Evolutionary conservation across 345 rosid species (phyloP).

Genomic region (Eucalyptus polybractea): DNA sequence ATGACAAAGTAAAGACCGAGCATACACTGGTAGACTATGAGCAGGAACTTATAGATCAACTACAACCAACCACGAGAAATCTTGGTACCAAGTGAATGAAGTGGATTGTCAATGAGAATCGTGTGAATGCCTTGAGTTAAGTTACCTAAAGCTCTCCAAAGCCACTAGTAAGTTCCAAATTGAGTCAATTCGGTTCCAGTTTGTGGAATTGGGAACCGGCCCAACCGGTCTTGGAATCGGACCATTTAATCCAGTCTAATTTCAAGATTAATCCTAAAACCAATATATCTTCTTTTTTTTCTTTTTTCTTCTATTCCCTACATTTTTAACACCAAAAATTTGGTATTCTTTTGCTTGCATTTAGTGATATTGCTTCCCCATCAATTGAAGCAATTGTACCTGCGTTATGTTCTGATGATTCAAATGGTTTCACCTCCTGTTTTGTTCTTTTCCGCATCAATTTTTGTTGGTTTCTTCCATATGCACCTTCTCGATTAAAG

Average conservation of each 20-base stretch:
- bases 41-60: background rate
- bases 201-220: too few species aligned
- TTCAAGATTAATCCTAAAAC: background rate
- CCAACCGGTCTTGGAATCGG: accelerated
- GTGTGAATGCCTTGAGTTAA: background rate
- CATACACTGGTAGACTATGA: background rate
- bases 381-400: background rate
- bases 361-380: background rate
- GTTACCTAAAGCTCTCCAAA: background rate
- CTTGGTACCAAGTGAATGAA: background rate
- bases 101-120: background rate
- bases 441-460: background rate
- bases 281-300: background rate
- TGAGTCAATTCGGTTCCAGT: accelerated
- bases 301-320: background rate
- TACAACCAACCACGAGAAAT: background rate
- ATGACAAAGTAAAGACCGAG: background rate
- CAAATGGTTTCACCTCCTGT: background rate
- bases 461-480: background rate
- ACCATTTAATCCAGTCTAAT: accelerated
- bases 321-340: background rate
- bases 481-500: background rate
- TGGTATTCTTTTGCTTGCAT: background rate
- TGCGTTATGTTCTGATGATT: background rate
- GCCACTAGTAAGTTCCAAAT: too few species aligned